Evolutionary conservation across 2,329 filamentous ascomycete genomes (phyloP).

Genomic region (Aspergillus transmontanensis): DNA sequence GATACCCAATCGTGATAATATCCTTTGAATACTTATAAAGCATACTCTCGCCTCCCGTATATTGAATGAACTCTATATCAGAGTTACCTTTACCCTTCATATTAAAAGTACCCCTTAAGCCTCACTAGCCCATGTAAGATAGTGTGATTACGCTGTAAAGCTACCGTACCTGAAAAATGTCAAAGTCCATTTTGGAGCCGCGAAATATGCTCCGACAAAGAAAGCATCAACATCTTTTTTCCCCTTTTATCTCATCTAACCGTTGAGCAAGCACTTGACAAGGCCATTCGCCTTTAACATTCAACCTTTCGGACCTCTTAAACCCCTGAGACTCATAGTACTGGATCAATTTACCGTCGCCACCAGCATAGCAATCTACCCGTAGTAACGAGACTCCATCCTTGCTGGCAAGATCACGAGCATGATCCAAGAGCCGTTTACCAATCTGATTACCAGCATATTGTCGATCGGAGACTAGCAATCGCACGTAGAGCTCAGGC

Average conservation of each 20-base stretch:
- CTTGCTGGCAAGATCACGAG: background rate
- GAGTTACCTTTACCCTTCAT: too few relatives aligned
- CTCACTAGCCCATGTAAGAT: too few relatives aligned
- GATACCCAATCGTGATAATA: constrained; percentile 2
- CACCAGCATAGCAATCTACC: background rate
- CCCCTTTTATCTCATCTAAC: background rate
- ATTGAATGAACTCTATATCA: background rate
- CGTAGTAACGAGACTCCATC: background rate
- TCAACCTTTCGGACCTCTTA: background rate
- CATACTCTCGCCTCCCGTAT: background rate
- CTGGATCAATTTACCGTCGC: background rate
- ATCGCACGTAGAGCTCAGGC: background rate
- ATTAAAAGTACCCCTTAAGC: too few relatives aligned
- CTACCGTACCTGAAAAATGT: background rate
- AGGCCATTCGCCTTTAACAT: background rate
- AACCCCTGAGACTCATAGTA: background rate
- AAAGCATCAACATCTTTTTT: background rate
- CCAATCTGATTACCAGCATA: background rate
- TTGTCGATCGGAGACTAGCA: background rate
- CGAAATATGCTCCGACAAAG: background rate
- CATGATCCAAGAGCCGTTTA: background rate
- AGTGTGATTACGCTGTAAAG: too few relatives aligned
- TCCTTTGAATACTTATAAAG: background rate
- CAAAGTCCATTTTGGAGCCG: background rate
- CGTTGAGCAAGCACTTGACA: background rate